phyloP scores from a whole-genome alignment of 1,284 basidiomycete species.

The Puccinia novopanici region DNA sequence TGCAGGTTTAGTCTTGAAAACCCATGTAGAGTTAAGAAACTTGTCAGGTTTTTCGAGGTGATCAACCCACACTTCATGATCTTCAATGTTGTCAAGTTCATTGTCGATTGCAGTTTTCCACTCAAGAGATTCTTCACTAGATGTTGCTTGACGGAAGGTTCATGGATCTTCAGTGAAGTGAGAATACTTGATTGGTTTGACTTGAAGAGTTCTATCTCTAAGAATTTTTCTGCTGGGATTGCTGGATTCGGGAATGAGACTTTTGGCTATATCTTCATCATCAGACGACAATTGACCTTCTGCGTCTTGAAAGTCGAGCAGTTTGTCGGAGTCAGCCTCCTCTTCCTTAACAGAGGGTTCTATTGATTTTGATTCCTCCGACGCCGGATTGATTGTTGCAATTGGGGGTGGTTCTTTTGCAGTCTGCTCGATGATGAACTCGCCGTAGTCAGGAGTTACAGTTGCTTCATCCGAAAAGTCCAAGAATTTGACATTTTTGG shows the following conservation, averaged over 20 bases:
- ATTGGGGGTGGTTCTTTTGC: too few relatives aligned
- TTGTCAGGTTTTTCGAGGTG: not conserved
- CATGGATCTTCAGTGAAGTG: not conserved
- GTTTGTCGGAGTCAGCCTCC: too few relatives aligned
- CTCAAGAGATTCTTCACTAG: not conserved
- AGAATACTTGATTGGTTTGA: constrained; percentile 8
- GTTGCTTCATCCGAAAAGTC: not conserved
- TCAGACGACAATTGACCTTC: not conserved
- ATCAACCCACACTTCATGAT: not conserved
- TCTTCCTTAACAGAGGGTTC: not conserved
- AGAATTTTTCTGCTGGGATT: not conserved
- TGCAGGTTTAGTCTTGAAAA: constrained; percentile 60
- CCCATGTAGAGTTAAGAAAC: constrained; percentile 59
- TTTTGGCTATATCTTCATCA: not conserved
- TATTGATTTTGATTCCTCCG: not conserved
- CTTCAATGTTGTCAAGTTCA: not conserved
- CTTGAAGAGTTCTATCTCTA: too few relatives aligned
- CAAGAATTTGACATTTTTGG: not conserved
- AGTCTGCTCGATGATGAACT: not conserved
- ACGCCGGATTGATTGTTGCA: too few relatives aligned
- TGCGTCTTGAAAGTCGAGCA: not conserved
- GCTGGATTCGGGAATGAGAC: not conserved
- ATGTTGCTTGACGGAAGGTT: not conserved
- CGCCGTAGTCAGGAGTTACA: not conserved
- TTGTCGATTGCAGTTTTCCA: not conserved